These are phyloP conservation scores for Barnettozyma californica DNA, from an alignment of 805 yeast species.

Conservation along the genomic window DNA sequence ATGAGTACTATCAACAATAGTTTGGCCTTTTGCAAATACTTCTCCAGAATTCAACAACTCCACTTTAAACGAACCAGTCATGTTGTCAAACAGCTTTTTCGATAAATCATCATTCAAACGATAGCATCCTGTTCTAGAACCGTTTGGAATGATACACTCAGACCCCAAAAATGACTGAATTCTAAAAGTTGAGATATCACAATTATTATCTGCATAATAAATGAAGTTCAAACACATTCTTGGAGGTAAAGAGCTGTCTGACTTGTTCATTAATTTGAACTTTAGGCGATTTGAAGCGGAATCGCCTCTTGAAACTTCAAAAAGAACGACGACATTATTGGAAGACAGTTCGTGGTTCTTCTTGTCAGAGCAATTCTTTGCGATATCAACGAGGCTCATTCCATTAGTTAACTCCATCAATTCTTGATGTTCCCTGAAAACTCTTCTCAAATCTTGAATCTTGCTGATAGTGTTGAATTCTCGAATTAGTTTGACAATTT, in stretches of 20 bases:
- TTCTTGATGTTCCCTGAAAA: neutral
- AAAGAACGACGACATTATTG: neutral
- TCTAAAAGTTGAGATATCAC: neutral
- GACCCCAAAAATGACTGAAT: neutral
- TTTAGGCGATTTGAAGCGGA: neutral
- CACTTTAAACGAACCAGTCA: neutral
- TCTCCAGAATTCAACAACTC: neutral
- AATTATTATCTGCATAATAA: neutral
- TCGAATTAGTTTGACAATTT: neutral
- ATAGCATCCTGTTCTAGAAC: slow-evolving; percentile 1
- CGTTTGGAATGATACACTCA: neutral
- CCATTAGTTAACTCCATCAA: neutral
- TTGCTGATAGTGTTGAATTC: slow-evolving; percentile 2
- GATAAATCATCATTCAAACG: neutral
- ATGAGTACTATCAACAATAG: neutral
- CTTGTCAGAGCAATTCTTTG: neutral
- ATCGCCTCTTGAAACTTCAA: neutral
- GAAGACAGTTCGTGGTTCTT: neutral
- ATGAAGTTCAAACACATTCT: neutral
- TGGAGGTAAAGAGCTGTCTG: neutral
- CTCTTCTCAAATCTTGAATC: neutral
- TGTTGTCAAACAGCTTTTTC: neutral
- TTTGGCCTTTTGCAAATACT: neutral
- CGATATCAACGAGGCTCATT: neutral
- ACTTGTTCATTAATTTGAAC: slow-evolving; percentile 1